Evolutionary conservation across 352 stramenopile genomes (phyloP), one percentile per base, ranked within the genome.

Genomic region (Phytophthora constricta): DNA sequence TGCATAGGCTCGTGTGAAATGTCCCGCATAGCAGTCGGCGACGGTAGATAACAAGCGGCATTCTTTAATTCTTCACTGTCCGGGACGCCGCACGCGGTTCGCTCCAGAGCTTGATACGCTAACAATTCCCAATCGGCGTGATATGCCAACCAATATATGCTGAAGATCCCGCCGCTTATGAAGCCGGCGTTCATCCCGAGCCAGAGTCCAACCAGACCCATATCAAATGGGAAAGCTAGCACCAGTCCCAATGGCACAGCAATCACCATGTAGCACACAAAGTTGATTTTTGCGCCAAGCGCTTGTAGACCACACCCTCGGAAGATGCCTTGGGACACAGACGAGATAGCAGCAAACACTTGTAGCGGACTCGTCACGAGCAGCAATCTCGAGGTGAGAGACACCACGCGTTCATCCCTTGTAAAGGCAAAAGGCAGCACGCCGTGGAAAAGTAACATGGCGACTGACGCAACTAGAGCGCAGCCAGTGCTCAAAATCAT

Each of bases 281-380:
- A 96, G 55, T 96, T 97, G 62, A 93, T 79, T 14, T 79, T 79
- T 9, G 91, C 91, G 19, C 86, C 86, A 10, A 96, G 78, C n/a
- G 79, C 61, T 57, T 97, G 91, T 48, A 90, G 77, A 3, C 91
- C 91, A 45, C 79, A 88, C 10, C 84, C 91, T 14, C 89, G 84
- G 43, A 97, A 85, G 33, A 96, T 85, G 25, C 89, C 91, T 56
- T 97, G 88, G 4, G 82, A 76, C 1, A 84, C 80, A 2, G 69
- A 65, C 33, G 92, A 83, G 16, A 97, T 72, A 2, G 85, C 87
- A 31, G 91, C 86, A 46, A 96, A 95, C 23, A 96, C 65, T 64
- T 97, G 91, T 62, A 96, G 90, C 14, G 80, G 80, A 51, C 78
- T 85, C 47, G 80, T 92, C 39, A 89, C 41, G 11, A 90, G 77